These are phyloP conservation scores for Galium porrigens DNA, from an alignment of 305 asterid genomes.

Conservation along the genomic window DNA sequence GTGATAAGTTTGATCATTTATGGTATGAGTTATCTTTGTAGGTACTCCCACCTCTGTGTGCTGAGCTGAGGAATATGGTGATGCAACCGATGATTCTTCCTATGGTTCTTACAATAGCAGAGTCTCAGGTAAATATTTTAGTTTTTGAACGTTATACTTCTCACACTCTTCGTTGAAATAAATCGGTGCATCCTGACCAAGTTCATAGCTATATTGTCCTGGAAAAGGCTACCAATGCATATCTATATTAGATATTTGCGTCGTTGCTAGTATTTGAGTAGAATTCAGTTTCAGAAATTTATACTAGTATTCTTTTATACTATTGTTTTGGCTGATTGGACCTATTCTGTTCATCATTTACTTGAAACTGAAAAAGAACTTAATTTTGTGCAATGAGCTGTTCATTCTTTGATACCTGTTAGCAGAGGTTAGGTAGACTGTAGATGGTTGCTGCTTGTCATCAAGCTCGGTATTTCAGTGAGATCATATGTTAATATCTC, in stretches of 20 bases:
- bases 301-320: not conserved
- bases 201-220: not conserved
- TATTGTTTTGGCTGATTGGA: not conserved
- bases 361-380: not conserved
- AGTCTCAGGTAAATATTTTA: constrained; percentile 62
- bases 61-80: constrained; percentile 92
- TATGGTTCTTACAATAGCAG: constrained; percentile 95
- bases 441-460: not conserved
- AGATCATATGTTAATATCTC: not conserved
- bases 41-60: constrained; percentile 99
- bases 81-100: constrained; percentile 98
- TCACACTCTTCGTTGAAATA: not conserved
- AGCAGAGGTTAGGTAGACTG: not conserved
- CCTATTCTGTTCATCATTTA: not conserved
- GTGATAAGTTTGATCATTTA: constrained; percentile 14
- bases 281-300: not conserved
- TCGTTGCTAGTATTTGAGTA: not conserved
- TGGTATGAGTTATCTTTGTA: constrained; percentile 21
- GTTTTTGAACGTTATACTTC: constrained; percentile 16
- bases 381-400: not conserved
- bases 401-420: not conserved
- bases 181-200: not conserved
- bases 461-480: not conserved
- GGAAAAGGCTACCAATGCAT: not conserved
- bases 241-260: not conserved